Percentiles rank a stretch among this genome's conserved stretches.
Conservation (phyloP, 345 rosid genomes). For the Microcos paniculata region DNA sequence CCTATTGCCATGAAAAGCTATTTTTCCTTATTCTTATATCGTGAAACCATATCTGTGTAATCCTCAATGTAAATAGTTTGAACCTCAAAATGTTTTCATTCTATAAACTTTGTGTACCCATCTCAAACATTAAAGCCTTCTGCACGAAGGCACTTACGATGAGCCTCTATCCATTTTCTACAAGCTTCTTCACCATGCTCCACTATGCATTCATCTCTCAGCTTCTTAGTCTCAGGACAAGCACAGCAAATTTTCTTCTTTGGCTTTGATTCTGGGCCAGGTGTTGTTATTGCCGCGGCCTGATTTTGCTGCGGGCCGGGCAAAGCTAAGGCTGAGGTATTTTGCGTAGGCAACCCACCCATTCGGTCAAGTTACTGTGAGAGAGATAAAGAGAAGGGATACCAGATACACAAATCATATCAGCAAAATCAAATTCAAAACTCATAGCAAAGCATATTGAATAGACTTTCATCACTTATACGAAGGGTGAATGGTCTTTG, state of each 20-base stretch:
- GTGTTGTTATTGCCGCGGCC: constrained; percentile 22
- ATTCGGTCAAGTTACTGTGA: constrained; percentile 23
- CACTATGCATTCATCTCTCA: constrained; percentile 91
- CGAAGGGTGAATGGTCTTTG: no score
- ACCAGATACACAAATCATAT: background rate
- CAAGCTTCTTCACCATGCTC: constrained; percentile 85
- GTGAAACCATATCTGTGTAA: constrained; percentile 3
- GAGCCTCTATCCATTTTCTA: constrained; percentile 95
- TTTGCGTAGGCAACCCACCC: constrained; percentile 52
- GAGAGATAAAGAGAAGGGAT: background rate
- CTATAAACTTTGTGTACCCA: constrained; percentile 21
- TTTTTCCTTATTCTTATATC: constrained; percentile 24
- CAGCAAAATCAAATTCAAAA: background rate
- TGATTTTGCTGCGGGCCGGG: constrained; percentile 42
- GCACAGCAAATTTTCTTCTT: constrained; percentile 94
- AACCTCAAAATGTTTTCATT: constrained; percentile 23
- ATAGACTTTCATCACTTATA: background rate
- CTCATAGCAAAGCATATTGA: background rate
- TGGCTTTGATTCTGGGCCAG: constrained; percentile 55
- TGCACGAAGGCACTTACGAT: constrained; percentile 79
- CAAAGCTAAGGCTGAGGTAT: constrained; percentile 43
- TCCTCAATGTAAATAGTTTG: constrained; percentile 10
- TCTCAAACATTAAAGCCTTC: constrained; percentile 85
- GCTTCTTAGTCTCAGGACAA: constrained; percentile 83
- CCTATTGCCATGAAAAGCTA: constrained; percentile 4